Evolutionary conservation across 106 monocot species (phyloP).

Genomic region (Alisma plantagoaquatica): DNA sequence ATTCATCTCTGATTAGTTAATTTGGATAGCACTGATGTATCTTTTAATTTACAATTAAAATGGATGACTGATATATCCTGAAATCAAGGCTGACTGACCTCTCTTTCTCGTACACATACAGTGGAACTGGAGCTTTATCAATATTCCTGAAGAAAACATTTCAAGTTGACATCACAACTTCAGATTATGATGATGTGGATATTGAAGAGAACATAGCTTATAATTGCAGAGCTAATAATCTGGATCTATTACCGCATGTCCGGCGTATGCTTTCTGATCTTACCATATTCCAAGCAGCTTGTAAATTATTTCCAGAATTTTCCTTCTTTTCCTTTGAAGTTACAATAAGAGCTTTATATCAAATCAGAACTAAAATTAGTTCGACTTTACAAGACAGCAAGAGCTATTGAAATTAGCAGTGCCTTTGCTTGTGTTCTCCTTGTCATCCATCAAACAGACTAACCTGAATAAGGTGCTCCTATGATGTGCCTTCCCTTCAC

Average conservation of each 20-base stretch:
- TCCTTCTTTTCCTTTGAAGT: too few relatives aligned
- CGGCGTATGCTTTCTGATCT: conserved; percentile 63
- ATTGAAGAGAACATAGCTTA: conserved; percentile 85
- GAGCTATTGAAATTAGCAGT: background rate
- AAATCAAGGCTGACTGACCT: background rate
- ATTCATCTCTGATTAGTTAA: too few relatives aligned
- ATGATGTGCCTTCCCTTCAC: too few relatives aligned
- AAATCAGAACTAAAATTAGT: too few relatives aligned
- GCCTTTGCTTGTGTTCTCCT: too few relatives aligned
- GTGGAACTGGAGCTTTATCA: conserved; percentile 91
- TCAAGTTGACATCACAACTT: conserved; percentile 84
- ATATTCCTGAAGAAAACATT: conserved; percentile 68
- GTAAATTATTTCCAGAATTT: too few relatives aligned
- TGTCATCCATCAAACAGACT: too few relatives aligned
- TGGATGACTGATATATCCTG: background rate
- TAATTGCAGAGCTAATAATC: conserved; percentile 63
- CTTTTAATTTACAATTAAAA: conserved; percentile 3
- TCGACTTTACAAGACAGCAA: too few relatives aligned
- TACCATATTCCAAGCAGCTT: too few relatives aligned
- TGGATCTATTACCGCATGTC: conserved; percentile 69
- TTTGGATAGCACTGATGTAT: too few relatives aligned
- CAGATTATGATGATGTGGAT: conserved; percentile 81
- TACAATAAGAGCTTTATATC: too few relatives aligned
- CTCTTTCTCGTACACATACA: conserved; percentile 7
- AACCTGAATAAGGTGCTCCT: too few relatives aligned